A percentile compares a stretch with the other conserved stretches of the same genome.
phyloP scores from a whole-genome alignment of 345 rosid genomes.

The Arabis alpina region DNA sequence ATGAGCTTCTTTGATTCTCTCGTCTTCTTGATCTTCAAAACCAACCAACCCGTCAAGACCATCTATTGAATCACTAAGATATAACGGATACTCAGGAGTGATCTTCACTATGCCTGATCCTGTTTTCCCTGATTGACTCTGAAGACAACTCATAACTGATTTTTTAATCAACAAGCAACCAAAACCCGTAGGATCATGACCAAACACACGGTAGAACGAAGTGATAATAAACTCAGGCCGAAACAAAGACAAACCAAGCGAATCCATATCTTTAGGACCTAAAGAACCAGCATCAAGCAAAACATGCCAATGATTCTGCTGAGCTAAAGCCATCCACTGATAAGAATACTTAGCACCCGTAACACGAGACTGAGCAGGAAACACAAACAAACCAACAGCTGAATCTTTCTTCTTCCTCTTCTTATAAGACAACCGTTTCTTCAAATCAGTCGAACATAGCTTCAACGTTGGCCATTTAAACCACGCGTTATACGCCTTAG shows the following conservation, averaged over 20 bases:
- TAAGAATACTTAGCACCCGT: constrained; percentile 94
- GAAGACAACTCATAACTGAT: constrained; percentile 90
- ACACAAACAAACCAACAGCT: constrained; percentile 88
- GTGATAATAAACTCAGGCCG: constrained; percentile 96
- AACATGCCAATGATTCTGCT: constrained; percentile 98
- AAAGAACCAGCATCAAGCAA: constrained; percentile 97
- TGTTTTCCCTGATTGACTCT: constrained; percentile 83
- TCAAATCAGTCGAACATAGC: constrained; percentile 81
- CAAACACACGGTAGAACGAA: constrained; percentile 92
- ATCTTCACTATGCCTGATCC: constrained; percentile 99
- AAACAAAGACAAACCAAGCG: constrained; percentile 89
- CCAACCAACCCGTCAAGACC: constrained; percentile 68
- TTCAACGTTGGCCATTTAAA: constrained; percentile 88
- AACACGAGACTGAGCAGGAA: constrained; percentile 95
- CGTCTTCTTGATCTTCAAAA: constrained; percentile 59
- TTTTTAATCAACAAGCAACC: constrained; percentile 95
- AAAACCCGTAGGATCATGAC: constrained; percentile 93
- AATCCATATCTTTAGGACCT: constrained; percentile 99
- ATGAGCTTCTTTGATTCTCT: constrained; percentile 50
- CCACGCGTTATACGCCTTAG: constrained; percentile 82
- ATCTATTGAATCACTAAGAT: constrained; percentile 86
- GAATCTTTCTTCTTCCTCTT: constrained; percentile 80
- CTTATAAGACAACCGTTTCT: constrained; percentile 72
- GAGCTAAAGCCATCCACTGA: constrained; percentile 99
- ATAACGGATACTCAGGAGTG: constrained; percentile 86